A percentile compares a stretch with the other conserved stretches of the same genome.
Evolutionary conservation across 495 filamentous ascomycete genomes (phyloP).

Genomic region (Tirmania nivea): DNA sequence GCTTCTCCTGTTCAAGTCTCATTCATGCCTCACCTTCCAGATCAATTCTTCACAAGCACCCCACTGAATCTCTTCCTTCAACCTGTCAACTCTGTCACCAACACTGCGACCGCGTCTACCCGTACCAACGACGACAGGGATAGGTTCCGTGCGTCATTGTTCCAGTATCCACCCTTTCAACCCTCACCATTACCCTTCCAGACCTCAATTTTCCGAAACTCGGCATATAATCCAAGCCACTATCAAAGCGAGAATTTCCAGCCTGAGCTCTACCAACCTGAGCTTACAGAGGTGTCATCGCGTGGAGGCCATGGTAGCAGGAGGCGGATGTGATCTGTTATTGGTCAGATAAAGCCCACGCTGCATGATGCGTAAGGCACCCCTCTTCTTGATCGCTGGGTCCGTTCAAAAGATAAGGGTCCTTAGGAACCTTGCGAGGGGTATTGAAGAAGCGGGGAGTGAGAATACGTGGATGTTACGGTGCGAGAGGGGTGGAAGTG

Average conservation of each 20-base stretch:
- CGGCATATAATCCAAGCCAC: slow-evolving; percentile 62
- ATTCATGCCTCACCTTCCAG: slow-evolving; percentile 13
- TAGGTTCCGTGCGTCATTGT: slow-evolving; percentile 14
- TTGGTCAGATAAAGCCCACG: not conserved
- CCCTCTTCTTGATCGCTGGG: not conserved
- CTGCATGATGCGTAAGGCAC: not conserved
- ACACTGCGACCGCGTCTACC: slow-evolving; percentile 23
- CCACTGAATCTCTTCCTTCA: slow-evolving; percentile 20
- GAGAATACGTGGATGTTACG: not conserved
- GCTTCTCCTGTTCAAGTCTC: slow-evolving; percentile 16
- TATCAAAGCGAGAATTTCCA: slow-evolving; percentile 72
- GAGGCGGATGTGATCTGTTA: not conserved
- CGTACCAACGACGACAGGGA: slow-evolving; percentile 25
- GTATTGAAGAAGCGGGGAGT: not conserved
- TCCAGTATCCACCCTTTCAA: slow-evolving; percentile 11
- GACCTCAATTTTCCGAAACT: slow-evolving; percentile 35
- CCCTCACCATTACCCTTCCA: slow-evolving; percentile 22
- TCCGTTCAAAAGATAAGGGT: not conserved
- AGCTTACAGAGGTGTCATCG: not conserved
- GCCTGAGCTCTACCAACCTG: slow-evolving; percentile 33
- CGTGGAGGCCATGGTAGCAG: not conserved
- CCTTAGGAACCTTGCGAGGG: not conserved
- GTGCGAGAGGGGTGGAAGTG: no score
- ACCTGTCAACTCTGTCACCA: slow-evolving; percentile 7
- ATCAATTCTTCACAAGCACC: slow-evolving; percentile 14